Base-by-base conservation (phyloP, 495 filamentous ascomycete genomes). In the Neurospora tetrasperma region DNA sequence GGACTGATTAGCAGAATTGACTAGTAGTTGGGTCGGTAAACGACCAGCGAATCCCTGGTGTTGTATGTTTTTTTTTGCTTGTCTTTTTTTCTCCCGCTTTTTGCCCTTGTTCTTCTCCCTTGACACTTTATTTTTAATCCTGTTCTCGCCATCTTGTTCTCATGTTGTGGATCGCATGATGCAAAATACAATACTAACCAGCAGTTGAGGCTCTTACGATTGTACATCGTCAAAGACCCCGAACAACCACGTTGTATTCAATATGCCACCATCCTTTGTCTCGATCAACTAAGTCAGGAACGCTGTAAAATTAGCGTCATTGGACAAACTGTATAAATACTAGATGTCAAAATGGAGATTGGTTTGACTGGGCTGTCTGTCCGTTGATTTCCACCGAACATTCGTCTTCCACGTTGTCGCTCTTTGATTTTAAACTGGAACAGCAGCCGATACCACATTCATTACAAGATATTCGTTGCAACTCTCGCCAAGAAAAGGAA, bases 1-100 rank as follows among this genome's bases (percentile, higher is more conserved):
- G 16, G 43, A 44, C 18, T 18, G 43, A n/a, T 44, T 40, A n/a
- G 8, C 6, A n/a, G 3, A 44, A 40, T 40, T 40, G 39, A 80
- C 74, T 76, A 84, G 83, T 84, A 85, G 79, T 82, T 81, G 81
- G 81, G 82, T 84, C 78, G 81, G 77, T 81, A 74, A 80, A 31
- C 79, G 72, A 80, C 74, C 73, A 78, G 76, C 69, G 81, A 83
- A 83, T 82, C 78, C 81, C 76, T 75, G 79, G 81, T 84, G 82
- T 81, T 83, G 81, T 83, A 84, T 80, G 79, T 82, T 78, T 80
- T 80, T 73, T 75, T 78, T 73, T 59, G 11, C 0, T 44, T 39
- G 5, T 39, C 8, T n/a, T 31, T 35, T 62, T 18, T 27, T 31
- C 7, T 35, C 5, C 27, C 27, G 54, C 6, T 1, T 35, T 35